phyloP scores from a whole-genome alignment of 73 alveolate genomes.

The Breviolum minutum region DNA sequence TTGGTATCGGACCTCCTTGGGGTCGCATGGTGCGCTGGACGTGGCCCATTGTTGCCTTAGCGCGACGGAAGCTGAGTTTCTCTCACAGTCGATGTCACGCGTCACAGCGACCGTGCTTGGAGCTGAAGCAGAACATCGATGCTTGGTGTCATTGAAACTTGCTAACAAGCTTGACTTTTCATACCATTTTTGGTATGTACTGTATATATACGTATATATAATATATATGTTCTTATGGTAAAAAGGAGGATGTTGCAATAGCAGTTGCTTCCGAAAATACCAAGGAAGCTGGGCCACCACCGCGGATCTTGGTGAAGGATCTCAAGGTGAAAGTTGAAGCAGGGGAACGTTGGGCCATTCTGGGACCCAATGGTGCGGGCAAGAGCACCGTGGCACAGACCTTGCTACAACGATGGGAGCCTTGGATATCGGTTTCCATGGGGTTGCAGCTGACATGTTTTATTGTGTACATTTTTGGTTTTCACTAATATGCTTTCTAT shows the following conservation, averaged over 20 bases:
- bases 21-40: too few relatives aligned
- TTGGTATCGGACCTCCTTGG: too few relatives aligned
- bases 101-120: background rate
- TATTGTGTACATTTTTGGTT: background rate
- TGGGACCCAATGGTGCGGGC: constrained; percentile 84
- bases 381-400: constrained; percentile 74
- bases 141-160: background rate
- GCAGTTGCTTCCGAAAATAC: background rate
- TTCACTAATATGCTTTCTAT: too few relatives aligned
- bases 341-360: constrained; percentile 86
- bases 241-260: background rate
- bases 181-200: background rate
- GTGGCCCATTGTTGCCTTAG: too few relatives aligned
- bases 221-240: background rate
- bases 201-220: background rate
- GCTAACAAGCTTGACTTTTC: background rate
- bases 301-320: background rate
- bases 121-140: background rate
- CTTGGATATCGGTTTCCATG: background rate
- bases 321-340: constrained; percentile 4
- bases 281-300: constrained; percentile 21
- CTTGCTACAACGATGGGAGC: constrained; percentile 35
- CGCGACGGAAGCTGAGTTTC: background rate
- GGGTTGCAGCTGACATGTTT: background rate
- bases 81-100: background rate